A percentile compares a stretch with the other conserved stretches of the same genome.
These are phyloP conservation scores for Gonapodya prolifera DNA, from an alignment of 192 early-diverging fungal species.

Conservation along the genomic window DNA sequence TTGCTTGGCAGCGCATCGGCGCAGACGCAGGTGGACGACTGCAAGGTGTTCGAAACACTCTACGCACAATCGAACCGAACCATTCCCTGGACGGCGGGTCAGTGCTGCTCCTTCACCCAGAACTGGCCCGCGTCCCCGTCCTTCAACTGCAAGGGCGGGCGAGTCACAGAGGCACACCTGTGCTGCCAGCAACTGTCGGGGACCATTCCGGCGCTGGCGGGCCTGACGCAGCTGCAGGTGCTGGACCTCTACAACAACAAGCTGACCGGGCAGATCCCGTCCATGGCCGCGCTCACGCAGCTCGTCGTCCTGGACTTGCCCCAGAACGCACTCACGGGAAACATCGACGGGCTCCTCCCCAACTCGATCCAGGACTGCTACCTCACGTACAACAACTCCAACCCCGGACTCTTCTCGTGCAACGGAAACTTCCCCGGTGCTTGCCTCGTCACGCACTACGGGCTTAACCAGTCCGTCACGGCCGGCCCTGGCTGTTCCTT, in stretches of 20 bases:
- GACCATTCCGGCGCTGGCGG: neutral
- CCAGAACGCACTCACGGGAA: neutral
- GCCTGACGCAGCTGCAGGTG: neutral
- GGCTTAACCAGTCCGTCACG: neutral
- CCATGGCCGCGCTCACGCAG: neutral
- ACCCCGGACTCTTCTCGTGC: neutral
- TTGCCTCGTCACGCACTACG: neutral
- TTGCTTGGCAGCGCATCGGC: no score
- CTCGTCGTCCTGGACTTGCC: neutral
- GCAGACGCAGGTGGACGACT: neutral
- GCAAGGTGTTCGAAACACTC: neutral
- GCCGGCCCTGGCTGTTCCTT: neutral
- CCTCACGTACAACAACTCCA: neutral
- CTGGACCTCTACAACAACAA: neutral
- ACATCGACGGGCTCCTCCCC: neutral
- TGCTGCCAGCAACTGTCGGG: neutral
- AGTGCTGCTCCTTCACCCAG: neutral
- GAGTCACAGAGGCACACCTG: neutral
- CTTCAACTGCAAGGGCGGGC: neutral
- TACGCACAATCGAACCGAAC: neutral
- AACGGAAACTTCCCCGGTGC: neutral
- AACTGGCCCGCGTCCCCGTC: neutral
- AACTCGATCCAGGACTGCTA: neutral
- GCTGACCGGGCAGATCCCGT: neutral
- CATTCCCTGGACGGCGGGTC: neutral